These are phyloP conservation scores for Wickerhamomyces rabaulensis DNA, from an alignment of 805 yeast genomes.

Conservation along the genomic window DNA sequence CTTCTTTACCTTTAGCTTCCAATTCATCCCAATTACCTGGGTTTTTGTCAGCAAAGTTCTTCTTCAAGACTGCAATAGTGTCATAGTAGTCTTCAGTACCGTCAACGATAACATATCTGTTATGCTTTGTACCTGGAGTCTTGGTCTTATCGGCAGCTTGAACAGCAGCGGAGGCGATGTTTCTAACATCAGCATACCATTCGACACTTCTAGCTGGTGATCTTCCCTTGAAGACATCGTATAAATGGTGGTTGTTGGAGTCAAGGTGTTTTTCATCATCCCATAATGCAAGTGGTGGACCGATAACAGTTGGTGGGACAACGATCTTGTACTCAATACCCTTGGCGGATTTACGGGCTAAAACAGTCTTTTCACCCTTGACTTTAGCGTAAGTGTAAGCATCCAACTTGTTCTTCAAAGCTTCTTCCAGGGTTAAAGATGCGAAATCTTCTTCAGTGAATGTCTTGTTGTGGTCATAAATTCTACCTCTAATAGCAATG, in stretches of 20 bases:
- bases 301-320: slow-evolving; percentile 10
- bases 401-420: not conserved
- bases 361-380: slow-evolving; percentile 1
- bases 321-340: slow-evolving; percentile 6
- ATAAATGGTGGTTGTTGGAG: slow-evolving; percentile 1
- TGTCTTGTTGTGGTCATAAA: not conserved
- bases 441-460: slow-evolving; percentile 5
- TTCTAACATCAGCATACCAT: slow-evolving; percentile 10
- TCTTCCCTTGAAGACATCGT: slow-evolving; percentile 1
- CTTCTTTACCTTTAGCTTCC: not conserved
- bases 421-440: slow-evolving; percentile 1
- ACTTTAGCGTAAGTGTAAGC: slow-evolving; percentile 10
- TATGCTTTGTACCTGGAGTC: slow-evolving; percentile 4
- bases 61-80: not conserved
- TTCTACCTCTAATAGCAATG: slow-evolving; percentile 7
- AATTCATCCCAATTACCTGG: slow-evolving; percentile 9
- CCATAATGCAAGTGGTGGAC: slow-evolving; percentile 4
- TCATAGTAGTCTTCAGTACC: slow-evolving; percentile 6
- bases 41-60: not conserved
- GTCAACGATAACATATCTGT: slow-evolving; percentile 9
- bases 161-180: slow-evolving; percentile 6
- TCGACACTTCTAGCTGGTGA: slow-evolving; percentile 3
- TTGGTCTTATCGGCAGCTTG: slow-evolving; percentile 4
- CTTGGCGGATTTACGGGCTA: slow-evolving; percentile 1
- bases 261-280: not conserved